Percentiles rank a stretch among this genome's conserved stretches.
Conservation (phyloP, 2,329 filamentous ascomycete genomes). For the Phaeosphaeria sp. region DNA sequence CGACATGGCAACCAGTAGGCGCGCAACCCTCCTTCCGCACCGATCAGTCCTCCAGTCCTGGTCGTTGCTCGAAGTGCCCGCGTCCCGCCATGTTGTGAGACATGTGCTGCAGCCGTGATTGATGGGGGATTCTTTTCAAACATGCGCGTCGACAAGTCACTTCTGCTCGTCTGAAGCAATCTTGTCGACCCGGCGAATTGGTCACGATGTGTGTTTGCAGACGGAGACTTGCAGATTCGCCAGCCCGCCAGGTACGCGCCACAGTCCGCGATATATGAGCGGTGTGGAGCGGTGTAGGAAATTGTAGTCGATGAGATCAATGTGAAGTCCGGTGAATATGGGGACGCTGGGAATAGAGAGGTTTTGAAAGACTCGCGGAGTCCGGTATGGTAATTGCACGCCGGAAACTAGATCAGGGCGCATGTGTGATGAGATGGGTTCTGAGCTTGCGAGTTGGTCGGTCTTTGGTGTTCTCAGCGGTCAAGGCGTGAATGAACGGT, state of each 20-base stretch:
- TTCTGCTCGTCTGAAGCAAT: too few species aligned
- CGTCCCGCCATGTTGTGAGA: not conserved
- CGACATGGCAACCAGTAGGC: not conserved
- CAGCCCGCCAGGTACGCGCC: not conserved
- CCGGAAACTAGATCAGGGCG: not conserved
- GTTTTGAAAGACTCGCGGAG: not conserved
- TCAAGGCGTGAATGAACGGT: conserved; percentile 1
- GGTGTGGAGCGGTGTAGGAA: conserved; percentile 27
- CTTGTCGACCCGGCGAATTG: too few species aligned
- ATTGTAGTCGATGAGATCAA: not conserved
- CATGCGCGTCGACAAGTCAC: too few species aligned
- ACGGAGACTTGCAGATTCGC: not conserved
- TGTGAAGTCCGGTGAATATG: conserved; percentile 12
- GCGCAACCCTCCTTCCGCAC: not conserved
- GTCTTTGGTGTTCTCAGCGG: not conserved
- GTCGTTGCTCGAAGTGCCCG: not conserved
- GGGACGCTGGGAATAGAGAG: conserved; percentile 10
- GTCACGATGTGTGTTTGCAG: not conserved
- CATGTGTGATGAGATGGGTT: not conserved
- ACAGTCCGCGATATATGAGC: conserved; percentile 1
- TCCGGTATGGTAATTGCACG: conserved; percentile 4
- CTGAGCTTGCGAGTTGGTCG: not conserved
- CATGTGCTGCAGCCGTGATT: not conserved
- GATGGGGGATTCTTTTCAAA: not conserved
- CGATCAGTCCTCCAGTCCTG: conserved; percentile 1